Conservation (phyloP, 371 early-diverging fungal species). For the Mortierella sp. region DNA sequence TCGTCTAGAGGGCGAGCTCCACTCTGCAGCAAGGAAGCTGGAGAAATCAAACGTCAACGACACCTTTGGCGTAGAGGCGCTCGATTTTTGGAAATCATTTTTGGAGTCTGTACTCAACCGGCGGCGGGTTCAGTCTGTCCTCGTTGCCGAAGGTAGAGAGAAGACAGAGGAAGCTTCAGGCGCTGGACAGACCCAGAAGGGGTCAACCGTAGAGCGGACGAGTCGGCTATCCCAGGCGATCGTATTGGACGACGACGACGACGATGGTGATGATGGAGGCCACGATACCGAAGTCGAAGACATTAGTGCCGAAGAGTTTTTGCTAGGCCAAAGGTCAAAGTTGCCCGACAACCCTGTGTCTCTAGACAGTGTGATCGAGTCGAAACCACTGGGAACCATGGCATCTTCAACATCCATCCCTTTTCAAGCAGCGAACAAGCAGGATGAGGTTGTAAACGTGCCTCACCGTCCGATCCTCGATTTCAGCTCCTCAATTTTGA, state of each 20-base stretch:
- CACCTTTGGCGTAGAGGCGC: conserved; percentile 52
- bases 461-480: conserved; percentile 20
- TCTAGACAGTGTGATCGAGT: no score
- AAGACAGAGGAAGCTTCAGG: background rate
- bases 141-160: background rate
- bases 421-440: background rate
- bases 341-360: background rate
- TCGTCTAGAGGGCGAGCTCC: conserved; percentile 33
- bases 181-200: background rate
- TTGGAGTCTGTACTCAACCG: conserved; percentile 37
- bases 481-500: conserved; percentile 44
- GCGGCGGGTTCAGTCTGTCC: background rate
- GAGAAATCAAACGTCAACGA: conserved; percentile 63
- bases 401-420: conserved; percentile 2
- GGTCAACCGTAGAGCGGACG: conserved; percentile 5
- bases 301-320: no score
- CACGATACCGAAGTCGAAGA: background rate
- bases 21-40: conserved; percentile 53
- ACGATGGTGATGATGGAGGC: conserved; percentile 5
- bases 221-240: conserved; percentile 24
- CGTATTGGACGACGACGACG: conserved; percentile 24
- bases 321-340: background rate
- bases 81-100: conserved; percentile 57
- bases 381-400: background rate
- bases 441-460: background rate